Percentiles rank a stretch among this genome's conserved stretches.
These are phyloP conservation scores for Ganoderma sinense DNA, from an alignment of 1,284 basidiomycete species.

Conservation along the genomic window DNA sequence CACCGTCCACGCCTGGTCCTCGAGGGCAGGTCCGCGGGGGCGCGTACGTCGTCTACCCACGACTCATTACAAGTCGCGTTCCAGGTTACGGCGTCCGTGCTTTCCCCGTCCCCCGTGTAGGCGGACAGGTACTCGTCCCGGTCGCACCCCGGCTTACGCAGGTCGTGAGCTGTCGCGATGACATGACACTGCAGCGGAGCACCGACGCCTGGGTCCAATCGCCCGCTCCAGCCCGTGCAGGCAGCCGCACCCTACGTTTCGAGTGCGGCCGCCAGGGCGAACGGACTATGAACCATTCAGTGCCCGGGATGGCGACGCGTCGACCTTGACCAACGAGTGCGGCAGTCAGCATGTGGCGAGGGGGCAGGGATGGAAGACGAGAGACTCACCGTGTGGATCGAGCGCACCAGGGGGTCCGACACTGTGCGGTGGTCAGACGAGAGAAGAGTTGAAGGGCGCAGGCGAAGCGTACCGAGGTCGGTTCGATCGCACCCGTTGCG, in stretches of 20 bases:
- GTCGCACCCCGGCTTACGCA: background rate
- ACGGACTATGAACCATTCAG: no score
- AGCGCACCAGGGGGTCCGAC: slow-evolving; percentile 2
- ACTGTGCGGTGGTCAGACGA: background rate
- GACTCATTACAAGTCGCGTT: no score
- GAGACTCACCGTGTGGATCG: background rate
- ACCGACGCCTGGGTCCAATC: no score
- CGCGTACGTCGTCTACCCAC: no score
- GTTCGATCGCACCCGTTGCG: background rate
- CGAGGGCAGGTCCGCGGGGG: no score
- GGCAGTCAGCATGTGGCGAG: background rate
- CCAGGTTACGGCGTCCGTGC: slow-evolving; percentile 5
- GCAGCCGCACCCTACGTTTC: no score
- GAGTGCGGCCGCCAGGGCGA: no score
- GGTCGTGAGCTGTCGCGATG: no score
- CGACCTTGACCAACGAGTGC: background rate
- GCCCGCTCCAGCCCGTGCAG: no score
- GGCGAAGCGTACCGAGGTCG: background rate
- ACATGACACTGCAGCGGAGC: no score
- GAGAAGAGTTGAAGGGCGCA: no score
- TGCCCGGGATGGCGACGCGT: slow-evolving; percentile 6
- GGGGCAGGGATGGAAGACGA: background rate
- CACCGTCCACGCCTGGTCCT: no score
- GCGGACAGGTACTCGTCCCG: slow-evolving; percentile 4
- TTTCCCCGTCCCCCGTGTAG: background rate